Evolutionary conservation across 495 filamentous ascomycete genomes (phyloP), one percentile per base, ranked within the genome.

Genomic region (Usnea hakonensis): DNA sequence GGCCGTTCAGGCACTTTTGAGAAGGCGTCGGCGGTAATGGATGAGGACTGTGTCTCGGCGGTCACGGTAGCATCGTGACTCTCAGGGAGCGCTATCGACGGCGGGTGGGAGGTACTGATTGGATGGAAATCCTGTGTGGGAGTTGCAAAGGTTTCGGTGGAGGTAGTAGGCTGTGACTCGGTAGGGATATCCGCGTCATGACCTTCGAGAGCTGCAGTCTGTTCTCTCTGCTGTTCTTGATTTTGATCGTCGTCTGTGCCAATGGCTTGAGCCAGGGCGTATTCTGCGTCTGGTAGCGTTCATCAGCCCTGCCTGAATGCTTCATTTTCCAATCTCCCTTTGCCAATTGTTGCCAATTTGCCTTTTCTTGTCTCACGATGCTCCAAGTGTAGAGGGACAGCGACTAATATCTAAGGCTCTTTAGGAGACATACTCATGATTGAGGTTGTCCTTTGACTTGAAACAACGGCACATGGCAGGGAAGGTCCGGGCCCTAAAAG

Each of bases 111-210:
- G 48, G 35, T 32, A 26, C 36, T 35, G 32, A 11, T 37, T 23
- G 48, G 32, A 17, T 37, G 50, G 2, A 50, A 54, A 14, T 61
- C 46, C 14, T 44, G 14, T 0, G 59, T 30, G 10, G 30, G 35
- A 33, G 48, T 52, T 32, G 35, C 26, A 32, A 54, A 53, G 26
- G 37, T 14, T 21, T 36, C 26, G 23, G 13, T 53, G 37, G 23
- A 37, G 26, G 35, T 19, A 26, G 6, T 10, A 5, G 65, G 41
- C 3, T 50, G 41, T 33, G 56, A 46, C 58, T 59, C 30, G 0
- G 37, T 40, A n/a, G 44, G 48, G 40, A 78, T 75, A 64, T 81
- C 77, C 55, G 77, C 78, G 64, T 81, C 77, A 61, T 81, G 78
- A 7, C 76, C 77, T 56, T 79, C 77, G 50, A 74, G 63, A 3